These are phyloP conservation scores for Smallanthus sonchifolius DNA, from an alignment of 129 eudicot species.

Conservation along the genomic window DNA sequence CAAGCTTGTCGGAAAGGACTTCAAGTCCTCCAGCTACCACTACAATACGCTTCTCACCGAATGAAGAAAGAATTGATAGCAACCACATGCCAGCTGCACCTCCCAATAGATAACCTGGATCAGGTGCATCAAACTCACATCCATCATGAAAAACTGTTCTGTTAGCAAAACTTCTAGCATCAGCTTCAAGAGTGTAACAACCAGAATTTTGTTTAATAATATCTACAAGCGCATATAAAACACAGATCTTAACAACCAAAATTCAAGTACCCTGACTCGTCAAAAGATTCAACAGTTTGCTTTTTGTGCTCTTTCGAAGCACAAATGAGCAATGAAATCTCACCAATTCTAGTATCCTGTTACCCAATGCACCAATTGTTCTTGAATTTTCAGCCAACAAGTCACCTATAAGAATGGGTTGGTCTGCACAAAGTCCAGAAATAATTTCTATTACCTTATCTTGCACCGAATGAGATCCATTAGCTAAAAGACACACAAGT, in stretches of 20 bases:
- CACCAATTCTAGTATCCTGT: conserved; percentile 72
- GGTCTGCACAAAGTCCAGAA: conserved; percentile 65
- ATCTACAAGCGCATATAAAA: conserved; percentile 49
- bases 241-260: conserved; percentile 54
- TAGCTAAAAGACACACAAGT: conserved; percentile 49
- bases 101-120: conserved; percentile 63
- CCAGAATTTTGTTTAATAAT: conserved; percentile 48
- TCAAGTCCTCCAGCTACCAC: conserved; percentile 77
- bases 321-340: conserved; percentile 54
- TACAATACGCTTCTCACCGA: conserved; percentile 30
- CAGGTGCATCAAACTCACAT: conserved; percentile 52
- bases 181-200: conserved; percentile 44
- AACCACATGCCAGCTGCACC: conserved; percentile 74
- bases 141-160: conserved; percentile 53
- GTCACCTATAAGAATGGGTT: conserved; percentile 50
- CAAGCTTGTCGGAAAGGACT: conserved; percentile 59
- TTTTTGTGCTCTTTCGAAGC: conserved; percentile 50
- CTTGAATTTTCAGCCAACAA: conserved; percentile 43
- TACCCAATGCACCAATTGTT: conserved; percentile 51
- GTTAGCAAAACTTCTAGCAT: conserved; percentile 35
- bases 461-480: conserved; percentile 52
- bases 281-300: conserved; percentile 44
- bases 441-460: conserved; percentile 65
- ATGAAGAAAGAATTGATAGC: conserved; percentile 55
- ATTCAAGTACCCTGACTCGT: conserved; percentile 45